phyloP scores from a whole-genome alignment of 164 flowering plant species.

The Paratinospora sagittata region DNA sequence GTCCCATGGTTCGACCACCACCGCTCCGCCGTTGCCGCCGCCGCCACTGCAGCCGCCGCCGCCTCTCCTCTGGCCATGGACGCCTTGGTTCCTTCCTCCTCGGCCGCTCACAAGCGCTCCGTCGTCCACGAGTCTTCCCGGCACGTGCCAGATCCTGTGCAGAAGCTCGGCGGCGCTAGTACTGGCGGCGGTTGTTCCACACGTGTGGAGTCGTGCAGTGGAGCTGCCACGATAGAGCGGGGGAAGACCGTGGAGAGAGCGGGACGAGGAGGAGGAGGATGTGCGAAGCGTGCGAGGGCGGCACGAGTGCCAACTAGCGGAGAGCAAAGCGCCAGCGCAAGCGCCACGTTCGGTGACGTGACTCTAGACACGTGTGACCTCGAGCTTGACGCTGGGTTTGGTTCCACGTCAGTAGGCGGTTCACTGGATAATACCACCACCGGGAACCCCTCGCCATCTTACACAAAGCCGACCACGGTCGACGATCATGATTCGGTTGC shows the following conservation, averaged over 20 bases:
- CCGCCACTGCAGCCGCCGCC: conserved; percentile 10
- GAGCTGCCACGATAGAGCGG: conserved; percentile 13
- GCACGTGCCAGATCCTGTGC: conserved; percentile 21
- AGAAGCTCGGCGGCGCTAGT: conserved; percentile 22
- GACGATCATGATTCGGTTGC: conserved; percentile 57
- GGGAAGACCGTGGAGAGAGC: not conserved
- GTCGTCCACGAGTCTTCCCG: conserved; percentile 12
- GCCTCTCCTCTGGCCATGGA: conserved; percentile 30
- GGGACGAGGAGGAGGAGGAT: not conserved
- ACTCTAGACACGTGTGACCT: conserved; percentile 35
- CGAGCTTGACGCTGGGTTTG: conserved; percentile 11
- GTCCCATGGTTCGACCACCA: conserved; percentile 39
- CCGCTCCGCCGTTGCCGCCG: conserved; percentile 3
- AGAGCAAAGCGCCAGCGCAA: conserved; percentile 37
- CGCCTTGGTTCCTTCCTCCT: conserved; percentile 61
- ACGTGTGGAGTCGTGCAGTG: conserved; percentile 50
- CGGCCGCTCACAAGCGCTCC: conserved; percentile 5
- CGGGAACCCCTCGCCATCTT: conserved; percentile 27
- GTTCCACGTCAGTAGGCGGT: conserved; percentile 34
- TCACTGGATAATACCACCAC: not conserved
- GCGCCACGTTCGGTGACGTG: conserved; percentile 34
- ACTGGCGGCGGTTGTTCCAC: conserved; percentile 2
- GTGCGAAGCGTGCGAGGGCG: not conserved
- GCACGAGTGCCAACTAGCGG: conserved; percentile 22
- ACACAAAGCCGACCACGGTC: conserved; percentile 26